A percentile compares a stretch with the other conserved stretches of the same genome.
Conservation (phyloP, 768 basidiomycete genomes). For the Leccinum arenicola region DNA sequence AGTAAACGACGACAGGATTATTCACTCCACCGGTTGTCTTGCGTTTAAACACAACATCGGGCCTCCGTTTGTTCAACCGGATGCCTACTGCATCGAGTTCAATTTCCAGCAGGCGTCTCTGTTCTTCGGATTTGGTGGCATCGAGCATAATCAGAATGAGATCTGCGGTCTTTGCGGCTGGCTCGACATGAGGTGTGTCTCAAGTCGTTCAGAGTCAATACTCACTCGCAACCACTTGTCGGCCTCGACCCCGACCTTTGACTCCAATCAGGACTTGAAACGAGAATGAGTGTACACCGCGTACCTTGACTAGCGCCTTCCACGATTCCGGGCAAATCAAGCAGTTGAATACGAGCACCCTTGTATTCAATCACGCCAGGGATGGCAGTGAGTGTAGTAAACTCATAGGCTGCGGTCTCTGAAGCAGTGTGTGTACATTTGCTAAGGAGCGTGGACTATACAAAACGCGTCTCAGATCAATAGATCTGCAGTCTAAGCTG, state of each 20-base stretch:
- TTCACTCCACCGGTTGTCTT: constrained; percentile 89
- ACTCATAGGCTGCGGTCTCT: constrained; percentile 90
- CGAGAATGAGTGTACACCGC: neutral
- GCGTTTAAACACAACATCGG: constrained; percentile 94
- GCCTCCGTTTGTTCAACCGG: constrained; percentile 82
- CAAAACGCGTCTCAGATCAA: constrained; percentile 5
- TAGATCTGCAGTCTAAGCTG: neutral
- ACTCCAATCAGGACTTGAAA: neutral
- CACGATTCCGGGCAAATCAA: constrained; percentile 95
- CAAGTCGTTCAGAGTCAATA: neutral
- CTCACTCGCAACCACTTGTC: constrained; percentile 91
- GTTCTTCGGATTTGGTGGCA: constrained; percentile 91
- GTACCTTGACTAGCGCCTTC: constrained; percentile 83
- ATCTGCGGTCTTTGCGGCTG: constrained; percentile 88
- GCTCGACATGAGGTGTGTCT: constrained; percentile 7
- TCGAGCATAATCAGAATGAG: constrained; percentile 92
- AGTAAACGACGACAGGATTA: constrained; percentile 8
- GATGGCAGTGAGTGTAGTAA: constrained; percentile 93
- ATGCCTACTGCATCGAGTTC: constrained; percentile 98
- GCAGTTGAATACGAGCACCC: constrained; percentile 88
- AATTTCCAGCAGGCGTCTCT: constrained; percentile 80
- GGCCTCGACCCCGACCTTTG: constrained; percentile 80
- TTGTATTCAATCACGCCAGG: constrained; percentile 97
- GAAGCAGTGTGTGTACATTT: constrained; percentile 92
- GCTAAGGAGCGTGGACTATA: constrained; percentile 83